Evolutionary conservation across 306 rosid species (phyloP).

Genomic region (Acacia melanoxylon): DNA sequence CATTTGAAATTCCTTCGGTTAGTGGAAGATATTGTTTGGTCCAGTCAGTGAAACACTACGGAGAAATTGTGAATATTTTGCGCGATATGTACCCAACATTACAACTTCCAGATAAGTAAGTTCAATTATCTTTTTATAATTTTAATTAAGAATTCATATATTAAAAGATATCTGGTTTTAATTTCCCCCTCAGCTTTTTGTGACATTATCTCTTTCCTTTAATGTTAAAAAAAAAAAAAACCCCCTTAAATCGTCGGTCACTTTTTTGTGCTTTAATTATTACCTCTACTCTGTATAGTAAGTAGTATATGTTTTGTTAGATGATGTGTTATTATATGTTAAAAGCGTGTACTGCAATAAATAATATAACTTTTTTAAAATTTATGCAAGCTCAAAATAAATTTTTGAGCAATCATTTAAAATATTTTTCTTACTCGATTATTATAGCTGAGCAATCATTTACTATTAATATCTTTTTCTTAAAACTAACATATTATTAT

Average conservation of each 20-base stretch:
- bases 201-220: not conserved
- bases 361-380: no score
- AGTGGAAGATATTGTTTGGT: not conserved
- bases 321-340: not conserved
- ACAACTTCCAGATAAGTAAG: not conserved
- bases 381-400: no score
- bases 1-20: not conserved
- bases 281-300: not conserved
- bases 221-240: not conserved
- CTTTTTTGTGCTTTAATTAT: not conserved
- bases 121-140: not conserved
- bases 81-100: not conserved
- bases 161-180: not conserved
- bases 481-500: no score
- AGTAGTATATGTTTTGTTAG: no score
- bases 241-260: not conserved
- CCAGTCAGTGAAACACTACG: not conserved
- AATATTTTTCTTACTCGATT: no score
- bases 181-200: not conserved
- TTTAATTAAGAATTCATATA: not conserved
- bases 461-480: no score
- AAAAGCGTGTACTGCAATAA: no score
- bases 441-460: no score
- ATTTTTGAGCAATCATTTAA: no score
- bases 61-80: not conserved